Conservation (phyloP, 2,329 filamentous ascomycete species). For the Tolypocladium pustulatum region DNA sequence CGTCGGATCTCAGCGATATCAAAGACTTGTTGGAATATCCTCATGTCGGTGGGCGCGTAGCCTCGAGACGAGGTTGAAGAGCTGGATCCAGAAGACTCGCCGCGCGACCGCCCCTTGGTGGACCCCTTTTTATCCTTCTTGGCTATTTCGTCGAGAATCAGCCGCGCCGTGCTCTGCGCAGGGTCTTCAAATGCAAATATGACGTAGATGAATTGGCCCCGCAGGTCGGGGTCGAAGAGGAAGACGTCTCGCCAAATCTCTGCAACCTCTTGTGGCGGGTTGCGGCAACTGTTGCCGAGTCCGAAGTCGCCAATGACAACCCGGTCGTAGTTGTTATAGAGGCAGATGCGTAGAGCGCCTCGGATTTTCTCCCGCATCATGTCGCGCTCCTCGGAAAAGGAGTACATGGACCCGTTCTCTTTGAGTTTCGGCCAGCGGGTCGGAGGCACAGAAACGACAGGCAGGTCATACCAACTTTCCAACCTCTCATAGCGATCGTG, state of each 20-base stretch:
- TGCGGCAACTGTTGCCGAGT: slow-evolving; percentile 51
- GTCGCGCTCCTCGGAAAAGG: slow-evolving; percentile 60
- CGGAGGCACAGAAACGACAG: slow-evolving; percentile 65
- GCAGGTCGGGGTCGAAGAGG: slow-evolving; percentile 50
- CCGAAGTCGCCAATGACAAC: slow-evolving; percentile 57
- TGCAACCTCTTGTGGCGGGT: slow-evolving; percentile 54
- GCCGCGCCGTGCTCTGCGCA: slow-evolving; percentile 38
- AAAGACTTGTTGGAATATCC: slow-evolving; percentile 45
- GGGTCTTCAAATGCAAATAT: slow-evolving; percentile 55
- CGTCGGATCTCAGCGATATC: slow-evolving; percentile 36
- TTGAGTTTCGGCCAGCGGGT: slow-evolving; percentile 65
- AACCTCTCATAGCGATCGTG: slow-evolving; percentile 54
- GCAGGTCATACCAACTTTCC: slow-evolving; percentile 45
- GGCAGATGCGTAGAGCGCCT: slow-evolving; percentile 59
- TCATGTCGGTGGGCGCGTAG: slow-evolving; percentile 31
- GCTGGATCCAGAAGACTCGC: slow-evolving; percentile 15
- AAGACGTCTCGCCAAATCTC: slow-evolving; percentile 57
- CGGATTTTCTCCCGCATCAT: slow-evolving; percentile 65
- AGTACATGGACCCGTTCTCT: slow-evolving; percentile 56
- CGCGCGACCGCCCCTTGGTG: slow-evolving; percentile 23
- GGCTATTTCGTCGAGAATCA: slow-evolving; percentile 43
- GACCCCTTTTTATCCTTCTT: slow-evolving; percentile 34
- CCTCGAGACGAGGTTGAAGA: slow-evolving; percentile 16
- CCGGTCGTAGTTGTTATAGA: slow-evolving; percentile 43
- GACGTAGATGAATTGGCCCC: slow-evolving; percentile 50